A percentile compares a stretch with the other conserved stretches of the same genome.
Conservation (phyloP, 257 asterid species). For the Gentiana dahurica region DNA sequence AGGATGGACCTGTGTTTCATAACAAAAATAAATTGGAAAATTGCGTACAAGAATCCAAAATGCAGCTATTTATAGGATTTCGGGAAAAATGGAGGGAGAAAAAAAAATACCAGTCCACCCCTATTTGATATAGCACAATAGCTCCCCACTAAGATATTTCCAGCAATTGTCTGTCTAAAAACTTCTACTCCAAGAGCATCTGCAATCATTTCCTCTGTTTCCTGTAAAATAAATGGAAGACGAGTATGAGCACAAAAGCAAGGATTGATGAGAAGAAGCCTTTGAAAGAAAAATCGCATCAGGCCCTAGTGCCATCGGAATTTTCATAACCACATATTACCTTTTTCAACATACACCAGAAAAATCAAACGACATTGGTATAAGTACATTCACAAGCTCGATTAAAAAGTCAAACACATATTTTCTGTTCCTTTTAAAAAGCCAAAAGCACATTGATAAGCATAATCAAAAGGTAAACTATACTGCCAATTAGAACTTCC, state of each 20-base stretch:
- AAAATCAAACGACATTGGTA: too few species aligned
- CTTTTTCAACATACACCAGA: too few species aligned
- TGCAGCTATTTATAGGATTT: not conserved
- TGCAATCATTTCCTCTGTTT: conserved; percentile 85
- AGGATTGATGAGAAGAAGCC: not conserved
- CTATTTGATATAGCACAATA: conserved; percentile 63
- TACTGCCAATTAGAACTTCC: too few species aligned
- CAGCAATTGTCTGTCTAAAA: conserved; percentile 78
- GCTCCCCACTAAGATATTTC: conserved; percentile 82
- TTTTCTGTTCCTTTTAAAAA: too few species aligned
- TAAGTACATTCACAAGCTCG: too few species aligned
- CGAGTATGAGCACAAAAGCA: not conserved
- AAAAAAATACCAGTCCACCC: conserved; percentile 73
- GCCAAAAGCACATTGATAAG: too few species aligned
- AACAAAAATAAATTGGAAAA: not conserved
- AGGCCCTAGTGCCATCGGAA: not conserved
- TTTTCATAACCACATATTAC: not conserved
- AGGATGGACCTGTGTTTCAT: conserved; percentile 65
- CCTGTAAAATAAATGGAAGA: conserved; percentile 26
- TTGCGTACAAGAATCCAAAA: not conserved
- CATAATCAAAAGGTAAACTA: too few species aligned
- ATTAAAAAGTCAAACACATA: too few species aligned
- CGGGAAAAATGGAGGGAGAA: not conserved
- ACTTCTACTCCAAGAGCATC: conserved; percentile 95
- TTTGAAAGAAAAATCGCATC: not conserved